Base-by-base conservation (phyloP, 495 filamentous ascomycete genomes). In the Penicillium lagena region DNA sequence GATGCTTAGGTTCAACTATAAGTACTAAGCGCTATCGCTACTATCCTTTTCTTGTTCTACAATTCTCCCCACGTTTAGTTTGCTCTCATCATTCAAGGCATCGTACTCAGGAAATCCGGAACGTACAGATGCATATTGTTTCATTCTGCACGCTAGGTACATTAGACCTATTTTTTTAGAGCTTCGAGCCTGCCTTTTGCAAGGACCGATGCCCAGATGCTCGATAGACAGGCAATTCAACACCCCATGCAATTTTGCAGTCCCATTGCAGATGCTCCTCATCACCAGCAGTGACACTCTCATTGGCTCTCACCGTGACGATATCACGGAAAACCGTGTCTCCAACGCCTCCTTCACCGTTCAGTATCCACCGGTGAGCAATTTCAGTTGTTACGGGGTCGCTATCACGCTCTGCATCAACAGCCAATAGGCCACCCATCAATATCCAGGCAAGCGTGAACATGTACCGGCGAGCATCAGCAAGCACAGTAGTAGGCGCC, bases 371-470 rank as follows among this genome's bases (percentile, higher is more conserved):
- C 33, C 64, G 55, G 9, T 52, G 51, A 9, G 61, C 58, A 7
- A 67, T 51, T 42, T 67, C 64, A 11, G 30, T 40, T n/a, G 56
- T 59, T 14, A 63, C 50, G 1, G n/a, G 37, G 36, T 68, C 56
- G 7, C 49, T 47, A 47, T 68, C 66, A 17, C 57, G 49, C 40
- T 58, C 50, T 6, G 62, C 54, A 55, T 70, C 66, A 1, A 66
- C 40, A 0, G 56, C 50, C 32, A 70, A 38, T 28, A 70, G 43
- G 2, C 49, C 42, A 17, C 63, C 62, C 12, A 40, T 45, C 0
- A 70, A 38, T 2, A 68, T 39, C 66, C 63, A 70, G 9, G 58
- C 55, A 1, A 67, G 38, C 4, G 58, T 63, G 15, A 64, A 65
- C 38, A 70, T 69, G 9, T 56, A 55, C 1, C 64, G 56, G 12